A percentile compares a stretch with the other conserved stretches of the same genome.
These are phyloP conservation scores for Ophiostoma novo-ulmi DNA, from an alignment of 2,329 filamentous ascomycete species.

Conservation along the genomic window DNA sequence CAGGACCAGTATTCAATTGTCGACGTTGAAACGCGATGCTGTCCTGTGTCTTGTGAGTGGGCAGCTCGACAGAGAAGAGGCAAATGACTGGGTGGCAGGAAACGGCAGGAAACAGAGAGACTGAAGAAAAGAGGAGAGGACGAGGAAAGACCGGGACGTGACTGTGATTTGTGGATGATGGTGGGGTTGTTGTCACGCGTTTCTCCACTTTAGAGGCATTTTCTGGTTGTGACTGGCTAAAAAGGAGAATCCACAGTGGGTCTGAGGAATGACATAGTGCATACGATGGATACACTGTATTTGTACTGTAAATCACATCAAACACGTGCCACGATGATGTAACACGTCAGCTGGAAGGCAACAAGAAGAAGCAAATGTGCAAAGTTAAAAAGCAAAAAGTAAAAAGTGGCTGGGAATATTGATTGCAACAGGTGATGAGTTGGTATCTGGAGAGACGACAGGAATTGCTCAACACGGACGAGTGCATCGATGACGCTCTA, in stretches of 20 bases:
- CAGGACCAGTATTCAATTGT: not conserved
- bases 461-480: not conserved
- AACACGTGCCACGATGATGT: not conserved
- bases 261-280: not conserved
- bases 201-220: slow-evolving; percentile 13
- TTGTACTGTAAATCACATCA: not conserved
- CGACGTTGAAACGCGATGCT: slow-evolving; percentile 8
- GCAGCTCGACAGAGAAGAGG: not conserved
- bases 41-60: not conserved
- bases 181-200: not conserved
- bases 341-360: not conserved
- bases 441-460: not conserved
- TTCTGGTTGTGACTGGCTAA: slow-evolving; percentile 8
- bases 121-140: not conserved
- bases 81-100: not conserved
- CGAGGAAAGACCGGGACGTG: slow-evolving; percentile 13
- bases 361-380: no score
- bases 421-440: no score
- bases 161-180: not conserved
- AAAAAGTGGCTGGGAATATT: not conserved
- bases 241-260: not conserved
- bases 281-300: not conserved
- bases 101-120: not conserved
- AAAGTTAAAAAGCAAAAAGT: no score
- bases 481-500: not conserved